Base-by-base conservation (phyloP, 257 asterid species). In the Lithospermum erythrorhizon region DNA sequence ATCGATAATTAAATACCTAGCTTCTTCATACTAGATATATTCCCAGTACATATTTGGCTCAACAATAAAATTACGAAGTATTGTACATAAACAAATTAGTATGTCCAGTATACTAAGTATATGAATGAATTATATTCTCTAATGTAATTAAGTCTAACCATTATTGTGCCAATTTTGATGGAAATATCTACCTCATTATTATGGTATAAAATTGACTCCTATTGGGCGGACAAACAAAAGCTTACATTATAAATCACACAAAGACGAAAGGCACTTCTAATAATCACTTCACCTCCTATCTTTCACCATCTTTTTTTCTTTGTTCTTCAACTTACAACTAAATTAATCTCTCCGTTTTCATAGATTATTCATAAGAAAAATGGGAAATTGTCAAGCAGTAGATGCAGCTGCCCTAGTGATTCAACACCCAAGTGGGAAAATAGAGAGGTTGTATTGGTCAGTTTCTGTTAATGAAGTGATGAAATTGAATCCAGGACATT, bases 351-450 rank as follows among this genome's bases (percentile, higher is more conserved):
- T 7, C 18, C 21, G 18, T n/a, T 17, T 25, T 18, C 6, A 17
- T 51, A 20, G 21, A 51, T 51, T 4, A 20, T 32, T 6, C 16
- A 8, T 73, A 59, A 65, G 61, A 65, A 65, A 82, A 76, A 66
- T 82, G 90, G 93, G 93, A 17, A 85, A 85, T 65, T 82, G 89
- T 49, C 94, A 85, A 64, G 82, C 87, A 25, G 83, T 82, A 41
- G 87, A 80, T 80, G 86, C 84, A 30, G 87, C 94, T 58, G 85
- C 85, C 21, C 65, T 85, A 54, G 85, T 85, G 52, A 73, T 85
- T 62, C 87, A 85, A 35, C 89, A 85, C 62, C 87, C 89, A 9
- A 72, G 25, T 61, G 94, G 94, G 23, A 82, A 70, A 55, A 79
- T 73, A 16, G 85, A 85, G 70, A 76, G 85, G 65, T 62, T 80